A percentile compares a stretch with the other conserved stretches of the same genome.
phyloP scores from a whole-genome alignment of 208 protist genomes.

The Balamuthia mandrillaris region DNA sequence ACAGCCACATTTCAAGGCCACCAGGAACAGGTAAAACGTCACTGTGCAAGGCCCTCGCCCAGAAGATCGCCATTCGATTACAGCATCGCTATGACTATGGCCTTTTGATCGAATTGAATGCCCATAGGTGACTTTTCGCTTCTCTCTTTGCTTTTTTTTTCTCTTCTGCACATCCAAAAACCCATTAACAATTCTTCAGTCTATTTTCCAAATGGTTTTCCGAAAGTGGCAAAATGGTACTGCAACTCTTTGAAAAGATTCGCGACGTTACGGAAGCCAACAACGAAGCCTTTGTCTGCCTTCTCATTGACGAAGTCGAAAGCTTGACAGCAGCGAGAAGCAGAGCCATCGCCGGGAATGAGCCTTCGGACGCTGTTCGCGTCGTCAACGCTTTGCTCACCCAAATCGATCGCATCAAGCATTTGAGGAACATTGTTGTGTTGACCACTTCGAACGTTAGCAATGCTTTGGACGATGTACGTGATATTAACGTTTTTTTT shows the following conservation, averaged over 20 bases:
- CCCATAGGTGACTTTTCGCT: conserved; percentile 64
- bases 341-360: conserved; percentile 80
- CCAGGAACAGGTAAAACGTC: conserved; percentile 81
- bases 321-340: conserved; percentile 85
- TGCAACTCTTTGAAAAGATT: conserved; percentile 86
- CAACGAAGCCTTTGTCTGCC: conserved; percentile 77
- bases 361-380: conserved; percentile 90
- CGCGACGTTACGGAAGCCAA: conserved; percentile 72
- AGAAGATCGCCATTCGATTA: conserved; percentile 75
- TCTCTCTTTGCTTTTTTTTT: background rate
- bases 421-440: conserved; percentile 83
- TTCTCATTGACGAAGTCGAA: conserved; percentile 92
- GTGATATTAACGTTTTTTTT: too few species aligned
- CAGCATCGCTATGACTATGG: conserved; percentile 38
- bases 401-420: conserved; percentile 89
- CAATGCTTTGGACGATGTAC: conserved; percentile 37
- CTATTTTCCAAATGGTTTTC: too few species aligned
- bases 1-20: conserved; percentile 88
- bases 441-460: conserved; percentile 94
- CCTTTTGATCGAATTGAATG: conserved; percentile 88
- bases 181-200: too few species aligned
- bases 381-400: conserved; percentile 92
- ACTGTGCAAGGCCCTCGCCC: conserved; percentile 75
- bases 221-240: conserved; percentile 95
- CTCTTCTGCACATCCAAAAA: background rate